phyloP scores from a whole-genome alignment of 768 basidiomycete genomes.

The Chlorophyllum brunneum region DNA sequence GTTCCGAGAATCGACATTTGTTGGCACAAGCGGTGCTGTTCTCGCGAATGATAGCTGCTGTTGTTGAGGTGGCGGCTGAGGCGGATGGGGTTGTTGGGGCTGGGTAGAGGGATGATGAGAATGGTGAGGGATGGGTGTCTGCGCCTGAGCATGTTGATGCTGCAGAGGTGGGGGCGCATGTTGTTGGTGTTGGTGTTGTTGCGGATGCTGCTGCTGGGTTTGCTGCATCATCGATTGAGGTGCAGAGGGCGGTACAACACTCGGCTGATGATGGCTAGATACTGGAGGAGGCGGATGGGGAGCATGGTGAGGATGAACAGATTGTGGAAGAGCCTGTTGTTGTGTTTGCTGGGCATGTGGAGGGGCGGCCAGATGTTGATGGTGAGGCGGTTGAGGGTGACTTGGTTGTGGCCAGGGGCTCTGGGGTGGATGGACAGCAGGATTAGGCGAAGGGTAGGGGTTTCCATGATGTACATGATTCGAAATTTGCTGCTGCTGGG shows the following conservation, averaged over 20 bases:
- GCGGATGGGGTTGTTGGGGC: conserved; percentile 18
- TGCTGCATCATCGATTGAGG: conserved; percentile 38
- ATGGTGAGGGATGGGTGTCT: conserved; percentile 18
- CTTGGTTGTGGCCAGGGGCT: conserved; percentile 7
- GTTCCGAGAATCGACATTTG: conserved; percentile 19
- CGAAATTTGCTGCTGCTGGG: conserved; percentile 9
- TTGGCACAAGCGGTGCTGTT: conserved; percentile 21
- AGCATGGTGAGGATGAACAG: conserved; percentile 32
- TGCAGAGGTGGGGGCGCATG: conserved; percentile 19
- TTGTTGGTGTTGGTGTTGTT: conserved; percentile 21
- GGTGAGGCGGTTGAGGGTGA: conserved; percentile 34
- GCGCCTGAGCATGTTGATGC: conserved; percentile 22
- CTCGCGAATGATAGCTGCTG: conserved; percentile 18
- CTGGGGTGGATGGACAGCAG: conserved; percentile 10
- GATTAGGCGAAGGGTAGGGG: conserved; percentile 11
- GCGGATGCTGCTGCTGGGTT: conserved; percentile 30
- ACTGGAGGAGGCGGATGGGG: conserved; percentile 21
- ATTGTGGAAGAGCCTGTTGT: conserved; percentile 32
- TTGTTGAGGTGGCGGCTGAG: conserved; percentile 16
- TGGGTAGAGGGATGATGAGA: conserved; percentile 17
- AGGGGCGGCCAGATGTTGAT: conserved; percentile 24
- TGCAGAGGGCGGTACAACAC: conserved; percentile 36
- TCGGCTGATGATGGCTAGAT: conserved; percentile 27
- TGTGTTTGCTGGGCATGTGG: conserved; percentile 29
- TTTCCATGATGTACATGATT: conserved; percentile 10